Conservation (phyloP, 2,329 filamentous ascomycete genomes). For the Periconia digitata region DNA sequence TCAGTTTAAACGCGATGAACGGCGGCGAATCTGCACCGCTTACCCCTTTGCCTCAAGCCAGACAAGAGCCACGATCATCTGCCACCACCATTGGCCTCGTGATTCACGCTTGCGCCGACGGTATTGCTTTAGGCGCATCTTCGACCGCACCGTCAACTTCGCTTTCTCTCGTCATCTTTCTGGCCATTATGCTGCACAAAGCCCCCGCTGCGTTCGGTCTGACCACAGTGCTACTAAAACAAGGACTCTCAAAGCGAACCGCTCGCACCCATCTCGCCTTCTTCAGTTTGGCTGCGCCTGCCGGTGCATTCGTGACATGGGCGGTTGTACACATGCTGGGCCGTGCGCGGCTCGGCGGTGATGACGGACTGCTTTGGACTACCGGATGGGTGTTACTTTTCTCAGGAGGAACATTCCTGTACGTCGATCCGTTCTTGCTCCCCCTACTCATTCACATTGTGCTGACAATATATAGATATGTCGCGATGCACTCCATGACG, state of each 20-base stretch:
- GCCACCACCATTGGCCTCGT: slow-evolving; percentile 83
- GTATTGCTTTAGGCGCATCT: slow-evolving; percentile 92
- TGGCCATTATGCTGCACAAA: slow-evolving; percentile 97
- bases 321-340: slow-evolving; percentile 73
- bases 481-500: slow-evolving; percentile 98
- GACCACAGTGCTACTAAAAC: slow-evolving; percentile 85
- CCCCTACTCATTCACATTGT: background rate
- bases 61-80: slow-evolving; percentile 20
- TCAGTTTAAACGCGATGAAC: slow-evolving; percentile 35
- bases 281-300: slow-evolving; percentile 87
- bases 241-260: slow-evolving; percentile 84
- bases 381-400: slow-evolving; percentile 94
- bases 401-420: slow-evolving; percentile 94
- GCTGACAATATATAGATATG: slow-evolving; percentile 66
- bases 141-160: slow-evolving; percentile 60
- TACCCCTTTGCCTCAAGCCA: slow-evolving; percentile 7
- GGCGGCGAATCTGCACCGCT: slow-evolving; percentile 22
- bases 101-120: slow-evolving; percentile 92
- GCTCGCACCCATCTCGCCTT: slow-evolving; percentile 83
- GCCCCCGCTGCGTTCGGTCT: slow-evolving; percentile 93
- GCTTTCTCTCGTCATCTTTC: slow-evolving; percentile 86
- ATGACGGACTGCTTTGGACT: slow-evolving; percentile 74
- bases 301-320: slow-evolving; percentile 83
- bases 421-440: slow-evolving; percentile 44
- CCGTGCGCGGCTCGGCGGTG: slow-evolving; percentile 58